Conservation (phyloP, 306 rosid species). For the Cicer chorassanicum region DNA sequence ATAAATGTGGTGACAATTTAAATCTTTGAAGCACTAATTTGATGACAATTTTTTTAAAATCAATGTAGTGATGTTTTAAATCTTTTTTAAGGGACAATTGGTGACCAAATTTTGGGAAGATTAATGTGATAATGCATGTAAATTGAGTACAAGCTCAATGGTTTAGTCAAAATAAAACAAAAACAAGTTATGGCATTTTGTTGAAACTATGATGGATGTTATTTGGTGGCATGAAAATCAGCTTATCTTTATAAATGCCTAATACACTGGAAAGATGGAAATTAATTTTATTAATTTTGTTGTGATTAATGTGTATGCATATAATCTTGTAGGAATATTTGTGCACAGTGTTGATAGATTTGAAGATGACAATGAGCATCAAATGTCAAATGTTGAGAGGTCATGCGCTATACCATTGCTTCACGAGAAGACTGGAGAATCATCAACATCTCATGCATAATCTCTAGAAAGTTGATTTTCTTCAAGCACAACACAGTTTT, state of each 20-base stretch:
- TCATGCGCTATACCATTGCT: constrained; percentile 65
- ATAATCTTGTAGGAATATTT: constrained; percentile 61
- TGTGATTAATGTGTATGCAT: constrained; percentile 20
- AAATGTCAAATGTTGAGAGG: constrained; percentile 41
- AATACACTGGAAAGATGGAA: background rate
- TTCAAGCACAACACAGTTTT: background rate
- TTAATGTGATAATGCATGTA: background rate
- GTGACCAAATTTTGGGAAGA: background rate
- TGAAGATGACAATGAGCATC: constrained; percentile 58
- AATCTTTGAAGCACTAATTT: background rate
- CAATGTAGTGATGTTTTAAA: background rate
- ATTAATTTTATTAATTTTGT: constrained; percentile 16
- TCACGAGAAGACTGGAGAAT: constrained; percentile 48
- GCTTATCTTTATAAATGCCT: background rate
- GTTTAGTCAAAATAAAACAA: background rate
- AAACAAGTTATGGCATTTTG: background rate
- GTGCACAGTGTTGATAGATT: constrained; percentile 64
- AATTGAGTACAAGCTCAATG: background rate
- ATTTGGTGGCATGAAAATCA: constrained; percentile 16
- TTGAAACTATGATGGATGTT: background rate
- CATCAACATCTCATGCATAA: constrained; percentile 46
- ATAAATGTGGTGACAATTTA: background rate
- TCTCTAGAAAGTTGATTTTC: constrained; percentile 28
- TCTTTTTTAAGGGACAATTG: background rate
- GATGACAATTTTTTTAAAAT: background rate